Conservation (phyloP, 371 early-diverging fungal genomes). For the Mortierella sp. region DNA sequence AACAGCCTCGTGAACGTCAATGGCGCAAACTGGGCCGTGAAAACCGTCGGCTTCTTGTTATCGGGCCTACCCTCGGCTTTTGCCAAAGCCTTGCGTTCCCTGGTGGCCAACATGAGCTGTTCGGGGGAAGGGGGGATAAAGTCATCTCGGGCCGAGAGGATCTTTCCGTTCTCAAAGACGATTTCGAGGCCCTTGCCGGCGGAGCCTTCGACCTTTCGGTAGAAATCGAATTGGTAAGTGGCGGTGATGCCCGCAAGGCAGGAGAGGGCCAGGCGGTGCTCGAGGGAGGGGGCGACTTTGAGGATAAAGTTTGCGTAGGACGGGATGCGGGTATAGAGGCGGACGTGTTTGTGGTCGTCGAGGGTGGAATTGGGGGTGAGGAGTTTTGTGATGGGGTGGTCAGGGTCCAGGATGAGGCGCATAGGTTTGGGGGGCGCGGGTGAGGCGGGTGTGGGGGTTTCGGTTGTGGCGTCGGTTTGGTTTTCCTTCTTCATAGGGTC, state of each 20-base stretch:
- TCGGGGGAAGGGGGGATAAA: conserved; percentile 20
- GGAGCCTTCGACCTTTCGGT: conserved; percentile 25
- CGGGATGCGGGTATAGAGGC: conserved; percentile 39
- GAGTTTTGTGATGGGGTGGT: conserved; percentile 33
- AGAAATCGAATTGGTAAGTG: conserved; percentile 37
- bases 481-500: background rate
- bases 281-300: conserved; percentile 34
- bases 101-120: conserved; percentile 13
- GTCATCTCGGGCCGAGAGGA: conserved; percentile 32
- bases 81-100: conserved; percentile 26
- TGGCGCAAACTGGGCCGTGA: conserved; percentile 30
- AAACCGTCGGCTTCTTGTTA: conserved; percentile 17
- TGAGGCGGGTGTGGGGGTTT: background rate
- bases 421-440: conserved; percentile 1
- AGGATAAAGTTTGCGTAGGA: conserved; percentile 46
- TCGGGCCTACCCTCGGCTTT: conserved; percentile 19
- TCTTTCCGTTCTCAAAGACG: conserved; percentile 35
- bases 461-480: background rate
- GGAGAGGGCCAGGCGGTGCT: conserved; percentile 38
- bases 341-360: background rate
- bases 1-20: conserved; percentile 38
- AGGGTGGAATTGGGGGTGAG: conserved; percentile 10
- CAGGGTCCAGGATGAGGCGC: background rate
- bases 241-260: conserved; percentile 31
- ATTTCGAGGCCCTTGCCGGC: conserved; percentile 35